A percentile compares a stretch with the other conserved stretches of the same genome.
These are phyloP conservation scores for Panicum hallii DNA, from an alignment of 202 grass and related monocot genomes.

Conservation along the genomic window DNA sequence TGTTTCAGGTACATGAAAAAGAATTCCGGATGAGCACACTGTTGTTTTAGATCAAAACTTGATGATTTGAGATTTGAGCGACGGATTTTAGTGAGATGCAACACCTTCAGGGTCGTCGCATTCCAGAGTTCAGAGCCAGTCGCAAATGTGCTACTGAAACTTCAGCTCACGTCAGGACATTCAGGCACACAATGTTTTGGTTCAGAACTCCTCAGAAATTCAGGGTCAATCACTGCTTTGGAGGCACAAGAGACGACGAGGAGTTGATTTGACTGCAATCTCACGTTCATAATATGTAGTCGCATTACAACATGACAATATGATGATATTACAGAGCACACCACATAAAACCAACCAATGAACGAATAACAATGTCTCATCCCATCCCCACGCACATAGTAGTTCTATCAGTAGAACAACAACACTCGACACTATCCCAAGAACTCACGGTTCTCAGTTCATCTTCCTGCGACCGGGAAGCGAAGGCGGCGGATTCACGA, in stretches of 20 bases:
- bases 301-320: constrained; percentile 38
- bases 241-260: background rate
- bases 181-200: background rate
- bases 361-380: constrained; percentile 40
- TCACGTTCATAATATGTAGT: constrained; percentile 12
- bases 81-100: background rate
- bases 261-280: constrained; percentile 22
- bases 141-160: background rate
- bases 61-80: background rate
- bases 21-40: background rate
- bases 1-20: background rate
- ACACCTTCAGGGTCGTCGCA: background rate
- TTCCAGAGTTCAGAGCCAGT: background rate
- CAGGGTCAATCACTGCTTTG: background rate
- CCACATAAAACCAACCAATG: constrained; percentile 43
- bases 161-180: background rate
- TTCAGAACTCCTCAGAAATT: background rate
- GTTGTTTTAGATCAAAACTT: background rate
- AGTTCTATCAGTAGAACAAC: background rate
- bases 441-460: constrained; percentile 44
- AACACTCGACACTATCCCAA: constrained; percentile 24
- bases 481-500: background rate
- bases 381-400: background rate
- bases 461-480: background rate
- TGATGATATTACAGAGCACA: constrained; percentile 14